Percentiles rank a stretch among this genome's conserved stretches.
Evolutionary conservation across 202 grass and related monocot genomes (phyloP).

Genomic region (Saccharum hybrid): DNA sequence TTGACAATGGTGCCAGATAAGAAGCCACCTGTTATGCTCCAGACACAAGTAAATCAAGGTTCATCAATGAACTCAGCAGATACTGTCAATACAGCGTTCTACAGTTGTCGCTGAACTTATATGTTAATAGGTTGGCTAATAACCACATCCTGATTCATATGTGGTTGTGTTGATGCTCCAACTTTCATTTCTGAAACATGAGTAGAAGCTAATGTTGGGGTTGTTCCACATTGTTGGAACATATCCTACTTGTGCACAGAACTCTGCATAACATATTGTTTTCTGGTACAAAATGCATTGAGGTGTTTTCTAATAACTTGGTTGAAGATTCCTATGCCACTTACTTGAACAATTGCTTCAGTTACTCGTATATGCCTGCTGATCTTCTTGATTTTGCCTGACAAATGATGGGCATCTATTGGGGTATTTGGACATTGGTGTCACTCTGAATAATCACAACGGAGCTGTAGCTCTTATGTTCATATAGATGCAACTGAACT

Average conservation of each 20-base stretch:
- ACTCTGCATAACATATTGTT: conserved; percentile 20
- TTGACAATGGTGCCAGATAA: conserved; percentile 59
- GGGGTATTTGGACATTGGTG: not conserved
- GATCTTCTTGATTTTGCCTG: conserved; percentile 8
- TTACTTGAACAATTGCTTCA: conserved; percentile 2
- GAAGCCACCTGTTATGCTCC: conserved; percentile 60
- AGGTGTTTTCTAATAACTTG: not conserved
- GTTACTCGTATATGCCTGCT: not conserved
- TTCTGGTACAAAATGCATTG: conserved; percentile 23
- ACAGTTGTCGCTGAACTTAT: conserved; percentile 47
- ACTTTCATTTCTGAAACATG: conserved; percentile 6
- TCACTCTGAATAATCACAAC: not conserved
- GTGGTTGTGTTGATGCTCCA: not conserved
- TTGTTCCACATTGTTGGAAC: conserved; percentile 21
- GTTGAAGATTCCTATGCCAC: conserved; percentile 6
- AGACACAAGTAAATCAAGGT: conserved; percentile 41
- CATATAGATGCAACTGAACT: conserved; percentile 1
- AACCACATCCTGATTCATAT: conserved; percentile 27
- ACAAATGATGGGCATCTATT: conserved; percentile 17
- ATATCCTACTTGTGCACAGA: conserved; percentile 4
- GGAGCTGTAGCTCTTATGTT: conserved; percentile 24
- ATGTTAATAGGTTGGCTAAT: conserved; percentile 28
- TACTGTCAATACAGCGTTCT: conserved; percentile 57
- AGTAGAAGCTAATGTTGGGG: conserved; percentile 18
- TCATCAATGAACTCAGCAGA: conserved; percentile 54